These are phyloP conservation scores for Nannochloropsis salina DNA, from an alignment of 108 stramenopile genomes.

Conservation along the genomic window DNA sequence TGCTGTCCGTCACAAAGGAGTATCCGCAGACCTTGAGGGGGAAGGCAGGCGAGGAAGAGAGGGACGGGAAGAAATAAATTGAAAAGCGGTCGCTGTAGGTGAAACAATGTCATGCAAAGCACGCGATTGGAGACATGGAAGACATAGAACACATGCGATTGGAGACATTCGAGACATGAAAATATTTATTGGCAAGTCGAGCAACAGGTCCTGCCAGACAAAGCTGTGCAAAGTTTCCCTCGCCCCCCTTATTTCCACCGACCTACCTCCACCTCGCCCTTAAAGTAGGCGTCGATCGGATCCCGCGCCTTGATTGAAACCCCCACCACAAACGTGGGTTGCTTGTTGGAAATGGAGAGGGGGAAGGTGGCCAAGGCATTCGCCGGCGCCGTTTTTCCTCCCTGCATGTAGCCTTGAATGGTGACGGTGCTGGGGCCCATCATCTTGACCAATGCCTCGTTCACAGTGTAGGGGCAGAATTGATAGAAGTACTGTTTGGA, in stretches of 20 bases:
- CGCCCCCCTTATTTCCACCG: background rate
- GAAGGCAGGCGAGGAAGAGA: background rate
- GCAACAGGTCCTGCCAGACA: background rate
- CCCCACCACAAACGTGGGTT: constrained; percentile 3
- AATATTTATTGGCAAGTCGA: background rate
- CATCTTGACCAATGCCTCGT: background rate
- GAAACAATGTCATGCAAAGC: no score
- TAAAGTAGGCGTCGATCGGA: constrained; percentile 7
- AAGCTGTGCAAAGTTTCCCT: background rate
- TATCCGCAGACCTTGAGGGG: background rate
- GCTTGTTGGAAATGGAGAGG: background rate
- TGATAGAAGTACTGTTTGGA: constrained; percentile 7
- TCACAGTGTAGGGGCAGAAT: background rate
- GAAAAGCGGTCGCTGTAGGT: no score
- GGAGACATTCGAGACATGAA: background rate
- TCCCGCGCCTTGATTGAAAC: background rate
- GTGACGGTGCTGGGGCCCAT: constrained; percentile 1
- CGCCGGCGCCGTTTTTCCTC: background rate
- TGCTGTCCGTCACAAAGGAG: background rate
- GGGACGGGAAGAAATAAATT: background rate
- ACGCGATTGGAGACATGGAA: background rate
- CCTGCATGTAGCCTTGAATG: background rate
- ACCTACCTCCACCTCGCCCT: background rate
- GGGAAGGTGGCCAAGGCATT: background rate
- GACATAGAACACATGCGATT: background rate